Conservation (phyloP, 1,139 yeast genomes). For the Wickerhamomyces sp. region DNA sequence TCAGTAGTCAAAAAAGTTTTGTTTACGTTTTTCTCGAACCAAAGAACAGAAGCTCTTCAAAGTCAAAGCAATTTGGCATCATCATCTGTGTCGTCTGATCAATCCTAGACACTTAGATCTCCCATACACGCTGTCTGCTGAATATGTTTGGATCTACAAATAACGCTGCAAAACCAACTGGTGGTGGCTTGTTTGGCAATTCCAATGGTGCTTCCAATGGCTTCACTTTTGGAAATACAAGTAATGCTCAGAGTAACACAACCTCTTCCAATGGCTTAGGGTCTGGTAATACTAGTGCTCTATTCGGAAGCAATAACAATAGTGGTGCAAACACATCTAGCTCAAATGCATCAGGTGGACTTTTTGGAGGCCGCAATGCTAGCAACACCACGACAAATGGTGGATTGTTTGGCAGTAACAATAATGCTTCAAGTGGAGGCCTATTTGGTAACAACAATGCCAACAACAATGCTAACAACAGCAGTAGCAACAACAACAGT, state of each 20-base stretch:
- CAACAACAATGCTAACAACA: too few species aligned
- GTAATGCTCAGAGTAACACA: too few species aligned
- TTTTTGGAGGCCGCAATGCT: conserved; percentile 8
- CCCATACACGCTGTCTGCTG: not conserved
- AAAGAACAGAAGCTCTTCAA: not conserved
- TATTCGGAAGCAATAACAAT: conserved; percentile 12
- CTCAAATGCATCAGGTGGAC: conserved; percentile 2
- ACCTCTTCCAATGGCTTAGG: conserved; percentile 13
- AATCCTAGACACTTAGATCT: conserved; percentile 13
- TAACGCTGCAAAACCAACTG: conserved; percentile 2
- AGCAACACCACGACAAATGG: conserved; percentile 16
- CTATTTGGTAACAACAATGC: conserved; percentile 11
- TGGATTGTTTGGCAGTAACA: conserved; percentile 24
- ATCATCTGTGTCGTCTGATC: conserved; percentile 8
- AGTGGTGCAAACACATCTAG: not conserved
- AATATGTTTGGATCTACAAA: conserved; percentile 9
- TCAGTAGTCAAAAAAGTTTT: conserved; percentile 1
- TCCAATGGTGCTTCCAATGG: conserved; percentile 3
- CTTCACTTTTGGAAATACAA: conserved; percentile 21
- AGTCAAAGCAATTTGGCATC: too few species aligned
- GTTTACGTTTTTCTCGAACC: conserved; percentile 3
- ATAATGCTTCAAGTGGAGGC: conserved; percentile 8
- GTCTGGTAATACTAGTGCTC: conserved; percentile 10
- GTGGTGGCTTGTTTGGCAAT: conserved; percentile 11
- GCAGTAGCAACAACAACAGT: conserved; percentile 7